Conservation (phyloP, 2,329 filamentous ascomycete species). For the Zymoseptoria pseudotritici region DNA sequence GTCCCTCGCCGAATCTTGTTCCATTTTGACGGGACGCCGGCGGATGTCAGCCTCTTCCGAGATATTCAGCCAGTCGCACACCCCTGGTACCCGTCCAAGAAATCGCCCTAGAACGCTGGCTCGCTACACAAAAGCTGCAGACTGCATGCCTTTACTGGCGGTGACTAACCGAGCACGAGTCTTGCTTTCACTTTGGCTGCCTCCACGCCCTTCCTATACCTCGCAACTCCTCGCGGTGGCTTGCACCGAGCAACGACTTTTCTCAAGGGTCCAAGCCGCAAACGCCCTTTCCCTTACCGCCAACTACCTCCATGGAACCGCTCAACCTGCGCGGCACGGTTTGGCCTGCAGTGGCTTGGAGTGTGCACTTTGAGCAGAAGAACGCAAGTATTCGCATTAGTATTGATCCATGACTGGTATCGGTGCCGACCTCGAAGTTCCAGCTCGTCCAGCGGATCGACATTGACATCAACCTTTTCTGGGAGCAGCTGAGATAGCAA, state of each 20-base stretch:
- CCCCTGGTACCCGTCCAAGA: not conserved
- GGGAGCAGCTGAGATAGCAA: not conserved
- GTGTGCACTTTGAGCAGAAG: too few relatives aligned
- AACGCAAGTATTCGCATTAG: too few relatives aligned
- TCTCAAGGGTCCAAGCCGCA: conserved; percentile 1
- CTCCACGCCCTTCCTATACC: not conserved
- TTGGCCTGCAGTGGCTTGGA: too few relatives aligned
- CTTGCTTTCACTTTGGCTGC: not conserved
- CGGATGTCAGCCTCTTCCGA: not conserved
- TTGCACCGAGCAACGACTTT: not conserved
- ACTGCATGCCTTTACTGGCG: not conserved
- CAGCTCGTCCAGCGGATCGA: not conserved
- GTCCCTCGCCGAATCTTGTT: not conserved
- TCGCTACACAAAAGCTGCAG: not conserved
- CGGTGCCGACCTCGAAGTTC: not conserved
- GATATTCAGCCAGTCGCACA: not conserved
- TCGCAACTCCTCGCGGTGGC: not conserved
- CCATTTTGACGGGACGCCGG: not conserved
- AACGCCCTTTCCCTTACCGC: conserved; percentile 4
- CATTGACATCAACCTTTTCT: not conserved
- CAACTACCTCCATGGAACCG: too few relatives aligned
- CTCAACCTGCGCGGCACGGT: too few relatives aligned
- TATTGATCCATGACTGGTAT: not conserved
- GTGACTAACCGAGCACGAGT: not conserved
- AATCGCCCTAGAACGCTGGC: not conserved